Percentiles rank a stretch among this genome's conserved stretches.
Evolutionary conservation across 805 yeast species (phyloP).

Genomic region (Lipomyces starkeyi): DNA sequence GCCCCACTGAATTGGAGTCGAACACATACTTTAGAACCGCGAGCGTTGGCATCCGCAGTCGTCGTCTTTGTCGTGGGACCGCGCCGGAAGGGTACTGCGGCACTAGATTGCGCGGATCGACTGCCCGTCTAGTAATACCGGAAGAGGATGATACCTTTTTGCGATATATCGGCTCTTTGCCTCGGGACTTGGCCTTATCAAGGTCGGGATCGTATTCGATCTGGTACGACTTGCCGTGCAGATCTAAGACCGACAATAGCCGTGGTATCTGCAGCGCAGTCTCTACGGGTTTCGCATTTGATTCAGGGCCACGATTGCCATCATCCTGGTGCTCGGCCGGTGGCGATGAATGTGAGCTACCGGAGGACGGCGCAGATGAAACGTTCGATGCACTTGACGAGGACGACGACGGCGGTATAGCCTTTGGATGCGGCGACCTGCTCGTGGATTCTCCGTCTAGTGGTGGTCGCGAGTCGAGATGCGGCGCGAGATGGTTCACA

Average conservation of each 20-base stretch:
- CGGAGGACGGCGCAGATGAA: slow-evolving; percentile 8
- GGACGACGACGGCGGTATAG: slow-evolving; percentile 8
- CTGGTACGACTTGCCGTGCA: slow-evolving; percentile 48
- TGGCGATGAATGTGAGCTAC: slow-evolving; percentile 11
- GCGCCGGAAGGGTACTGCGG: slow-evolving; percentile 35
- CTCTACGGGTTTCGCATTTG: not conserved
- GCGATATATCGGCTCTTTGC: slow-evolving; percentile 48
- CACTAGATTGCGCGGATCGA: slow-evolving; percentile 32
- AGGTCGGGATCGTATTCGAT: slow-evolving; percentile 61
- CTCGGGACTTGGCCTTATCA: slow-evolving; percentile 52
- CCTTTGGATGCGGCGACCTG: slow-evolving; percentile 14
- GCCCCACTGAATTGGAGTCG: slow-evolving; percentile 77
- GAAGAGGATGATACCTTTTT: slow-evolving; percentile 42
- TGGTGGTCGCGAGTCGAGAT: not conserved
- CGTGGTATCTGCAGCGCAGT: not conserved
- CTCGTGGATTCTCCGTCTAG: not conserved
- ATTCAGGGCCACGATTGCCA: not conserved
- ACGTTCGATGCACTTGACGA: not conserved
- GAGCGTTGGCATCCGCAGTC: slow-evolving; percentile 35
- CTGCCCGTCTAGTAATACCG: slow-evolving; percentile 11
- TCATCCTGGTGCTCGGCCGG: slow-evolving; percentile 5
- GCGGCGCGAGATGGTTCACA: not conserved
- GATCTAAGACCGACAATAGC: slow-evolving; percentile 19
- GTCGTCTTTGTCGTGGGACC: slow-evolving; percentile 36
- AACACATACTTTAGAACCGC: slow-evolving; percentile 52